Evolutionary conservation across 441 rosid genomes (phyloP), one percentile per base, ranked within the genome.

Genomic region (Lagerstroemia fauriei): DNA sequence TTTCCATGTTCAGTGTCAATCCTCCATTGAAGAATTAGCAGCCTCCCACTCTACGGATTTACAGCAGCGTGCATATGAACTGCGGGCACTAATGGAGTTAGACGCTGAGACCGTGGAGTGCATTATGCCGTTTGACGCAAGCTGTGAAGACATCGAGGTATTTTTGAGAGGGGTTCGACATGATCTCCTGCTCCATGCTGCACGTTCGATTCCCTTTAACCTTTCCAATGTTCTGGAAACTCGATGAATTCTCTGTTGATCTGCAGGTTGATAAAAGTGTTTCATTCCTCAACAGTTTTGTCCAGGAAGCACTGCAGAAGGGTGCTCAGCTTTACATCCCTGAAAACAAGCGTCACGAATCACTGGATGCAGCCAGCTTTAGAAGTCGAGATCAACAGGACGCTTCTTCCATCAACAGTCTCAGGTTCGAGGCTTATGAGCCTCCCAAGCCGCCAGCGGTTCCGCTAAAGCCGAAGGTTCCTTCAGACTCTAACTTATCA

Each of bases 1-100:
- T n/a, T n/a, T n/a, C n/a, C n/a, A n/a, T n/a, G n/a, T 92, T 89
- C 91, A 96, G 98, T 96, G 97, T 82, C 98, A 96, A 86, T 88
- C 97, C 70, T 86, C 95, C 85, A 89, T 93, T 53, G 98, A 95
- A 88, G 98, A 94, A 88, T 87, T 92, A 83, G 89, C 94, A 78
- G 98, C 95, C 83, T 95, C 99, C 83, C 97, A 95, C 89, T 96
- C 98, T 78, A 93, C 98, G 73, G 99, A 95, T 87, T 88, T 95
- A 87, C 99, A 96, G 91, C 98, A 96, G 84, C 98, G 98, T 81
- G 98, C 97, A 9, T 97, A 97, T 86, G 99, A 97, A 89, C 92
- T 97, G 83, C 95, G 92, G 89, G 92, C 96, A 76, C 86, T 93
- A 73, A 47, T 91, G 83, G 87, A 88, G 80, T 87, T 97, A 76